Conservation (phyloP, 1,139 yeast genomes). For the Geotrichum bryndzae region DNA sequence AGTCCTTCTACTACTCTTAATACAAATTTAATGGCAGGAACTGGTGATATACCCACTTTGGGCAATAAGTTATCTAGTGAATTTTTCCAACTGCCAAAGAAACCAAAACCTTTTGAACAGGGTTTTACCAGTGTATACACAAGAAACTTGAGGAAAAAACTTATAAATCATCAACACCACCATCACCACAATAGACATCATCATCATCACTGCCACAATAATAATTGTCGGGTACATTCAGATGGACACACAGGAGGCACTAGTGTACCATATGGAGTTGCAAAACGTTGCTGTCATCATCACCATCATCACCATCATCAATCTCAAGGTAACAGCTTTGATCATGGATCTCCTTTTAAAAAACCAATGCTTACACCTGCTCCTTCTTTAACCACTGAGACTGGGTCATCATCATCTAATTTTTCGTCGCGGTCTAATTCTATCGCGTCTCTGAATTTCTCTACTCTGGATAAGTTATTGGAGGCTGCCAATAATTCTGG, state of each 20-base stretch:
- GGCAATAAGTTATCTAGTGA: background rate
- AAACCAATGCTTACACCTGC: background rate
- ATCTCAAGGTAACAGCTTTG: background rate
- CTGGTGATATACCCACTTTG: background rate
- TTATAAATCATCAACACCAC: slow-evolving; percentile 4
- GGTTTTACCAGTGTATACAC: background rate
- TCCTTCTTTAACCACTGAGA: background rate
- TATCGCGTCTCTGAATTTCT: background rate
- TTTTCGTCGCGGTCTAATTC: slow-evolving; percentile 11
- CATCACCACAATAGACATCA: background rate
- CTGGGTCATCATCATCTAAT: slow-evolving; percentile 5
- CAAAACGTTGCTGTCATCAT: background rate
- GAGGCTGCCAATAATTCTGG: background rate
- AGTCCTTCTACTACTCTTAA: background rate
- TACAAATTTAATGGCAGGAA: background rate
- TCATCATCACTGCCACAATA: background rate
- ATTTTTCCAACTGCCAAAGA: background rate
- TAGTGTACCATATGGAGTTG: background rate
- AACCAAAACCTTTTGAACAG: background rate
- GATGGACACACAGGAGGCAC: background rate
- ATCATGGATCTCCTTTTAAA: background rate
- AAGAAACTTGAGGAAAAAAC: background rate
- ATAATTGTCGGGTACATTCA: background rate
- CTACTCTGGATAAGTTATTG: background rate
- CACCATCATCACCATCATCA: slow-evolving; percentile 4